These are phyloP conservation scores for Dillenia suffruticosa DNA, from an alignment of 164 flowering plant genomes.

Conservation along the genomic window DNA sequence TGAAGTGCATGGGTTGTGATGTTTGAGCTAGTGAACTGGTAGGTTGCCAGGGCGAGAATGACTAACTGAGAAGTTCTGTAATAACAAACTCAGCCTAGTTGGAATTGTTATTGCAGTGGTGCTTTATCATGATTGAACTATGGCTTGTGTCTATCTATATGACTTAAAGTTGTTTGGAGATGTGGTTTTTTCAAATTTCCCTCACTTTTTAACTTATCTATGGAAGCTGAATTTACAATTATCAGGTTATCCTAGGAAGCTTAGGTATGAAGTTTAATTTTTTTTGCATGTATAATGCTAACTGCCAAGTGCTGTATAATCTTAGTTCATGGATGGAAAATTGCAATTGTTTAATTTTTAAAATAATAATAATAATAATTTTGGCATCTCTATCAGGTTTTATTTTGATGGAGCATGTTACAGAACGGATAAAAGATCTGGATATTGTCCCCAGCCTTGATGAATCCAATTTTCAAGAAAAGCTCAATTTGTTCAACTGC, in stretches of 20 bases:
- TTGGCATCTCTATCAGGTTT: constrained; percentile 19
- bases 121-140: too few relatives aligned
- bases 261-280: background rate
- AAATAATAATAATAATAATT: background rate
- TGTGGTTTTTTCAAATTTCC: too few relatives aligned
- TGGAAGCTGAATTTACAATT: background rate
- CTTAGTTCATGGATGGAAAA: background rate
- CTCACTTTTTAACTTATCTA: background rate
- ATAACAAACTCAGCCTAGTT: too few relatives aligned
- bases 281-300: background rate
- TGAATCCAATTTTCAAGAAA: constrained; percentile 11
- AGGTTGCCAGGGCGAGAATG: too few relatives aligned
- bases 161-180: too few relatives aligned
- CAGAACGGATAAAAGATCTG: constrained; percentile 19
- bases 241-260: background rate
- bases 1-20: too few relatives aligned
- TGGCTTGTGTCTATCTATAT: too few relatives aligned
- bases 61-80: too few relatives aligned
- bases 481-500: constrained; percentile 28
- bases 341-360: background rate
- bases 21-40: too few relatives aligned
- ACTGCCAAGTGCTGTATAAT: background rate
- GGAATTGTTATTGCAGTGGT: too few relatives aligned
- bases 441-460: constrained; percentile 12
- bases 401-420: constrained; percentile 34